Evolutionary conservation across 2,329 filamentous ascomycete genomes (phyloP).

Genomic region (Aspergillus sp.): DNA sequence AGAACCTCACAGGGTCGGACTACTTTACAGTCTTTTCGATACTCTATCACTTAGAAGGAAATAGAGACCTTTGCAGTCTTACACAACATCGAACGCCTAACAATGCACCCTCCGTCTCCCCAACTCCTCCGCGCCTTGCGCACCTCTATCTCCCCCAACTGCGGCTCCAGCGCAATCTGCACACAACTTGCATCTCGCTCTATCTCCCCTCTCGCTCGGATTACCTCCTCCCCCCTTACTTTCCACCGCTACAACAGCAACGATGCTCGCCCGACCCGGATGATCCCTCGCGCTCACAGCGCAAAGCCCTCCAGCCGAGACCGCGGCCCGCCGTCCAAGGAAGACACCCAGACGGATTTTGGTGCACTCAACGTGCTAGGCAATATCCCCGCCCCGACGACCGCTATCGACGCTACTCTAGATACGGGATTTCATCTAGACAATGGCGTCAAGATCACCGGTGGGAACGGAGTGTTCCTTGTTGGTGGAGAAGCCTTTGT

Average conservation of each 20-base stretch:
- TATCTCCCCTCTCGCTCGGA: neutral
- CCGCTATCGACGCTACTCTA: conserved; percentile 79
- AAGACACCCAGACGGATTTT: conserved; percentile 72
- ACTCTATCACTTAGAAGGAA: neutral
- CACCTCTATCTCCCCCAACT: conserved; percentile 30
- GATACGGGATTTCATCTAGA: conserved; percentile 83
- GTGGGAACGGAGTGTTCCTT: conserved; percentile 73
- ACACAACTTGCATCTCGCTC: conserved; percentile 18
- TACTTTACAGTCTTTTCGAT: neutral
- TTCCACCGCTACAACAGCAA: conserved; percentile 28
- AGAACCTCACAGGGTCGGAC: neutral
- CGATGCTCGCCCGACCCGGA: conserved; percentile 30
- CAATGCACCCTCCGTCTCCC: conserved; percentile 44
- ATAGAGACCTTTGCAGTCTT: neutral
- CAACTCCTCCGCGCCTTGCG: conserved; percentile 47
- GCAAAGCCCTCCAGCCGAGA: conserved; percentile 51
- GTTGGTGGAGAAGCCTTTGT: conserved; percentile 83
- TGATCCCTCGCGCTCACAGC: conserved; percentile 36
- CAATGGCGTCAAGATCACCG: conserved; percentile 71
- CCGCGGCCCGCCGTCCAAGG: conserved; percentile 61
- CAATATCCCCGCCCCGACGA: conserved; percentile 73
- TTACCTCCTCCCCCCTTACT: neutral
- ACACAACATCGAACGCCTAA: neutral
- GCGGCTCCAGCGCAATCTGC: conserved; percentile 15
- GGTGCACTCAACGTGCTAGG: conserved; percentile 75